Base-by-base conservation (phyloP, 2,329 filamentous ascomycete genomes). In the Ophiostoma montium region DNA sequence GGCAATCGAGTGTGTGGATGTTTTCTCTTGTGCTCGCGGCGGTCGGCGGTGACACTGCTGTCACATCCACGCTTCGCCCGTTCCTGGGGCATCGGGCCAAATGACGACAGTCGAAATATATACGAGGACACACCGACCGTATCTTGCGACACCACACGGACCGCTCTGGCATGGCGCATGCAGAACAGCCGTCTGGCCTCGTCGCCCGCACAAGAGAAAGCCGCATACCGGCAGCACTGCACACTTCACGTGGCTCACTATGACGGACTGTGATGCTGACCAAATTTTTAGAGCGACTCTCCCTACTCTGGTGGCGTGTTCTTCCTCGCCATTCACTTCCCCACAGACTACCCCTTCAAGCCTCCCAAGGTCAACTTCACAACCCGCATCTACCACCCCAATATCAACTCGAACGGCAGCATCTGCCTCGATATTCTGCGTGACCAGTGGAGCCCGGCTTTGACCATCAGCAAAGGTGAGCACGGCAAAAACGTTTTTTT, bases 281-380 rank as follows among this genome's bases (percentile, higher is more conserved):
- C 11, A 18, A 8, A 27, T 10, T 15, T 11, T 5, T 15, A 94
- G 87, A 78, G 84, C 67, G 92, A 96, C 70, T 95, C 88, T 63
- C 92, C 92, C 67, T 98, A 96, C 76, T 87, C 89, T 46, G 89
- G 90, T 67, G 92, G 92, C 64, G 90, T 98, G 60, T 98, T 98
- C 78, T 98, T 98, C 81, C 80, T 98, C 58, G 83, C 85, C 60
- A 98, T 98, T 65, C 88, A 95, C 72, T 96, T 98, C 77, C 92
- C 92, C 59, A 98, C 92, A 76, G 92, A 98, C 76, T 98, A 98
- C 71, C 92, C 92, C 38, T 98, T 98, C 79, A 98, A 98, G 84
- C 92, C 92, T 55, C 92, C 92, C 60, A 98, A 98, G 80, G 89
- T 98, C 71, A 95, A 95, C 84, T 98, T 98, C 79, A 96, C 88